Base-by-base conservation (phyloP, 2,329 filamentous ascomycete species). In the Xylaria arbuscula region DNA sequence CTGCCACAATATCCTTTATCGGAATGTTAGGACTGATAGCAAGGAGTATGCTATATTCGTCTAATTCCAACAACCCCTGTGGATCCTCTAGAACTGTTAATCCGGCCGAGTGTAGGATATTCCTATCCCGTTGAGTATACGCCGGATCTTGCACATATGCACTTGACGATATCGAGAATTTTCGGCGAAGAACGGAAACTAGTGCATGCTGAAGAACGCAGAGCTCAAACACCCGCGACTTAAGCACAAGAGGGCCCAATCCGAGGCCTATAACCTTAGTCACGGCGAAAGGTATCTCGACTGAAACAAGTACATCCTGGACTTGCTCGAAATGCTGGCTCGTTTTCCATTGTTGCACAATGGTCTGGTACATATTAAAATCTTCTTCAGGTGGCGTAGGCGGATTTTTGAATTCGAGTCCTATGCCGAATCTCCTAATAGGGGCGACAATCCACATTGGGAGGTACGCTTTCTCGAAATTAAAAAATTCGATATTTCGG, bases 61-160 rank as follows among this genome's bases (percentile, higher is more conserved):
- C 73, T 59, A 72, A 55, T 56, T 62, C 54, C 53, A 73, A 60
- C 42, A 73, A 74, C 40, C 32, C 73, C 40, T 72, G 60, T 15
- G 72, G 70, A 36, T 73, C 72, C 58, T 73, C 70, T 34, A 73
- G 66, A 61, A 74, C 62, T n/a, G 70, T 70, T 15, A 72, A 74
- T 10, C 62, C 66, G 32, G 64, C 62, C n/a, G 60, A 66, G 62
- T 61, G 17, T 62, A 74, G 50, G 51, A 72, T 64, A 67, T 68
- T 42, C 53, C 47, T 71, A 65, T 73, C 70, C 19, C 54, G 61
- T 62, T 72, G 64, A 58, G 65, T 68, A 24, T 72, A 73, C 45
- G 24, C 55, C 24, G 72, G 72, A 32, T 72, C 70, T 64, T 73
- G 69, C 36, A 72, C 65, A 57, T 59, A 73, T 47, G 45, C 10